Base-by-base conservation (phyloP, 768 basidiomycete species). In the Bullera alba region DNA sequence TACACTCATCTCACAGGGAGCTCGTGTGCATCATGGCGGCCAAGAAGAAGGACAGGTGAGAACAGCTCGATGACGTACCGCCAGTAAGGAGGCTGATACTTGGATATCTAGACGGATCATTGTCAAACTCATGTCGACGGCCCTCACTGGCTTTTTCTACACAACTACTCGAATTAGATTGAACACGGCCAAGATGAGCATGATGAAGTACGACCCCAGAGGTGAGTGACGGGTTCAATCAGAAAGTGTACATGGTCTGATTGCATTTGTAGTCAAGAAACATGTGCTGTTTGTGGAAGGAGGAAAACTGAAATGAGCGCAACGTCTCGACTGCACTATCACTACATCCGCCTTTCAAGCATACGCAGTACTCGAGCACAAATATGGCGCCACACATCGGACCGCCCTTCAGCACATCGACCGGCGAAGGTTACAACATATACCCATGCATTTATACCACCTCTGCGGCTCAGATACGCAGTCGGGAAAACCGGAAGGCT, bases 91-190 rank as follows among this genome's bases (percentile, higher is more conserved):
- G 44, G 47, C 42, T 54, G 29, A 50, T 2, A n/a, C n/a, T n/a
- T n/a, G n/a, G n/a, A n/a, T n/a, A n/a, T 15, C 35, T 64, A 90
- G 89, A 68, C 88, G 86, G 2, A 71, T 92, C 48, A 83, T 93
- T 48, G 83, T 92, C 46, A 85, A 87, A 42, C 78, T 93, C 59
- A 82, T 92, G 52, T 92, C 90, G 14, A 88, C 88, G 0, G 90
- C 90, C 0, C 84, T 87, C 73, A 92, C 89, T 0, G 89, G 90
- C 10, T 89, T 80, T 75, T 91, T 91, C 72, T 93, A 92, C 74
- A 87, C 87, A 19, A 85, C 85, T 2, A 79, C 83, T 55, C 80
- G 90, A 19, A 74, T 83, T 35, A 79, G 90, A 10, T 72, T 79
- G 63, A 21, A 21, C 8, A 34, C 32, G n/a, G 84, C 83, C 2